phyloP scores from a whole-genome alignment of 805 yeast species.

The Starmerella sirachaensis region DNA sequence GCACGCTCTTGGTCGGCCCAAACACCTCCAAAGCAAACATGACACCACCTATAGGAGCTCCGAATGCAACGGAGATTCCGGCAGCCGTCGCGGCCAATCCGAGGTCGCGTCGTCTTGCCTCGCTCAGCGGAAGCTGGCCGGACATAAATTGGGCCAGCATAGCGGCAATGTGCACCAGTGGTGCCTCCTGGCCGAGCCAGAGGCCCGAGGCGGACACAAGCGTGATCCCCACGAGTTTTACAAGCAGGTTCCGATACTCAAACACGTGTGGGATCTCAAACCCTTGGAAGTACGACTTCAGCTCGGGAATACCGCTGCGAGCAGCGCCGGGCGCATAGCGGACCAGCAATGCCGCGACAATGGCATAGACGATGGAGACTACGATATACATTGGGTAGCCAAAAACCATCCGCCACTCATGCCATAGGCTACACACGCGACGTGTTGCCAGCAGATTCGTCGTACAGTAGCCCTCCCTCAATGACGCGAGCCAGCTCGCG shows the following conservation, averaged over 20 bases:
- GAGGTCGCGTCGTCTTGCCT: slow-evolving; percentile 42
- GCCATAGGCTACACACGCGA: slow-evolving; percentile 48
- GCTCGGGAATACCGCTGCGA: slow-evolving; percentile 62
- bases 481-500: slow-evolving; percentile 67
- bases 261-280: slow-evolving; percentile 43
- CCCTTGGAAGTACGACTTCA: slow-evolving; percentile 58
- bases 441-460: slow-evolving; percentile 46
- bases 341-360: slow-evolving; percentile 30
- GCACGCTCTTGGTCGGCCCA: slow-evolving; percentile 37
- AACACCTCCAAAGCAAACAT: slow-evolving; percentile 52
- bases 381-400: slow-evolving; percentile 32
- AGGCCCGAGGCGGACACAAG: slow-evolving; percentile 64
- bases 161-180: slow-evolving; percentile 63
- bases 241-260: slow-evolving; percentile 39
- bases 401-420: slow-evolving; percentile 21
- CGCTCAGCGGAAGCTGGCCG: slow-evolving; percentile 35
- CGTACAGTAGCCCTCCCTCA: slow-evolving; percentile 65
- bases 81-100: slow-evolving; percentile 68
- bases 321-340: slow-evolving; percentile 31
- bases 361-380: slow-evolving; percentile 32
- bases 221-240: slow-evolving; percentile 47
- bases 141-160: slow-evolving; percentile 7
- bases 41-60: slow-evolving; percentile 82
- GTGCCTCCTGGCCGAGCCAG: slow-evolving; percentile 82
- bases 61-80: slow-evolving; percentile 76